Conservation (phyloP, 2,329 filamentous ascomycete species). For the Cercospora zeae-maydis region DNA sequence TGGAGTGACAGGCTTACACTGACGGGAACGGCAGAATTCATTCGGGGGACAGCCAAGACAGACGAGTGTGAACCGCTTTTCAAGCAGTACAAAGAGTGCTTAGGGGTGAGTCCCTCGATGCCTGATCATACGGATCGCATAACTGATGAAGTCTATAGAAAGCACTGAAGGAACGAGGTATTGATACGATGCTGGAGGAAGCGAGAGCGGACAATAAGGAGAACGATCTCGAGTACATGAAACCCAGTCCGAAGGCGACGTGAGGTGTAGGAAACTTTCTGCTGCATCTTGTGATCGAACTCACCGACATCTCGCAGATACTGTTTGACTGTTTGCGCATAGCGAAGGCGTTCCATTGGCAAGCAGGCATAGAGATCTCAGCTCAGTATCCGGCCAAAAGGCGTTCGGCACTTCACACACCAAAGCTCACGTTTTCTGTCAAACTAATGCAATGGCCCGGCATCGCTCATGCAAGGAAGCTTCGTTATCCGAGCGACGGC, state of each 20-base stretch:
- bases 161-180: slow-evolving; percentile 81
- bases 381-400: neutral
- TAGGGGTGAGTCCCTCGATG: slow-evolving; percentile 60
- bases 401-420: neutral
- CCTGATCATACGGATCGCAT: neutral
- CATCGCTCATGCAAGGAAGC: neutral
- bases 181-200: slow-evolving; percentile 89
- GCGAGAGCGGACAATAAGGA: slow-evolving; percentile 86
- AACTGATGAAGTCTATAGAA: slow-evolving; percentile 51
- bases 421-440: neutral
- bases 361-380: neutral
- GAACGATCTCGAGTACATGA: slow-evolving; percentile 70
- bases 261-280: neutral
- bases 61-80: slow-evolving; percentile 87
- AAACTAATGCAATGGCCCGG: neutral
- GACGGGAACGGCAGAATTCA: slow-evolving; percentile 60
- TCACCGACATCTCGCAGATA: neutral
- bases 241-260: slow-evolving; percentile 31
- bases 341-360: neutral
- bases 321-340: neutral
- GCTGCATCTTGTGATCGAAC: neutral
- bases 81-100: slow-evolving; percentile 80
- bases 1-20: neutral
- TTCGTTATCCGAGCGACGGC: neutral
- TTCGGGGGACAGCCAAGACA: slow-evolving; percentile 75